Evolutionary conservation across 768 basidiomycete genomes (phyloP).

Genomic region (Suillus fuscotomentosus): DNA sequence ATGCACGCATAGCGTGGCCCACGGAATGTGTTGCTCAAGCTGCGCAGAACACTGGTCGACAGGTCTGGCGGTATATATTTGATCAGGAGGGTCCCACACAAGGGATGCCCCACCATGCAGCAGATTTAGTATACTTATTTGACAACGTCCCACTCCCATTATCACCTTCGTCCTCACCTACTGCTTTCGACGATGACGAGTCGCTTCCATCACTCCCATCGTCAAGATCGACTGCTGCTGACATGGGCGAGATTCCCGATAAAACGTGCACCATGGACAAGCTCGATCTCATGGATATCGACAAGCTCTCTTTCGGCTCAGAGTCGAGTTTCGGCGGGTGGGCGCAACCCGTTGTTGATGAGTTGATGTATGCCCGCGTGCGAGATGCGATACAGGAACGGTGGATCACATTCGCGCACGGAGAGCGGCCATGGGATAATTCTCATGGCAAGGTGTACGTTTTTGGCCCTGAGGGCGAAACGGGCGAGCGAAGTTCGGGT

Average conservation of each 20-base stretch:
- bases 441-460: slow-evolving; percentile 62
- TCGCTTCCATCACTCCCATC: slow-evolving; percentile 28
- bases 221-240: slow-evolving; percentile 24
- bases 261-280: slow-evolving; percentile 23
- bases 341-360: slow-evolving; percentile 59
- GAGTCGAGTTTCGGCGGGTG: slow-evolving; percentile 40
- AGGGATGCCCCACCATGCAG: slow-evolving; percentile 65
- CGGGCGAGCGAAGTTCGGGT: slow-evolving; percentile 61
- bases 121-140: slow-evolving; percentile 76
- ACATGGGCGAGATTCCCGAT: slow-evolving; percentile 14
- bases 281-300: slow-evolving; percentile 25
- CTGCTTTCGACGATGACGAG: slow-evolving; percentile 35
- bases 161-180: slow-evolving; percentile 29
- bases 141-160: slow-evolving; percentile 66
- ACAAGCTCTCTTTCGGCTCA: slow-evolving; percentile 16
- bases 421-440: slow-evolving; percentile 68
- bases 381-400: slow-evolving; percentile 69
- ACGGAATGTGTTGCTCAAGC: slow-evolving; percentile 61
- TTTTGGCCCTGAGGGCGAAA: slow-evolving; percentile 82
- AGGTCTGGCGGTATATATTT: slow-evolving; percentile 81
- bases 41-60: slow-evolving; percentile 48
- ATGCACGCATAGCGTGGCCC: slow-evolving; percentile 75
- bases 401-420: slow-evolving; percentile 76
- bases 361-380: slow-evolving; percentile 64
- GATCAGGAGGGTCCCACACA: slow-evolving; percentile 75